phyloP scores from a whole-genome alignment of 805 yeast species.

The Wickerhamomyces xylosicus region DNA sequence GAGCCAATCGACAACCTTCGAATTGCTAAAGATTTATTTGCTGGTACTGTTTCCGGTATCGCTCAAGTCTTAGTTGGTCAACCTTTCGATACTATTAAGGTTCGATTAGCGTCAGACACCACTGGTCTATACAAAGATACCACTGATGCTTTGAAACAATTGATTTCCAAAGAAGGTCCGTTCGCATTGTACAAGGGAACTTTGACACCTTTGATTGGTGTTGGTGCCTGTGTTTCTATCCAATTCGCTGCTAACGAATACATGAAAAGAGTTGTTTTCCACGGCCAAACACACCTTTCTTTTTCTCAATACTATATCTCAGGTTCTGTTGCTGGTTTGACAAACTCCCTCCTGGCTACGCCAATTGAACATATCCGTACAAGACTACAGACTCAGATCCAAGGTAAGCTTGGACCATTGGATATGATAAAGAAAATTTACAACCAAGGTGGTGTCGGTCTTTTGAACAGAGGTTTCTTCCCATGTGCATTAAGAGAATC shows the following conservation, averaged over 20 bases:
- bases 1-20: constrained; percentile 12
- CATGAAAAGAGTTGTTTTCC: constrained; percentile 71
- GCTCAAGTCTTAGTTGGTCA: constrained; percentile 95
- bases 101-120: constrained; percentile 80
- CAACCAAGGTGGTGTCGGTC: constrained; percentile 40
- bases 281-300: constrained; percentile 30
- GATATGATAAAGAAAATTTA: constrained; percentile 57
- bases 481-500: constrained; percentile 83
- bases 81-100: constrained; percentile 93
- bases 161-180: constrained; percentile 74
- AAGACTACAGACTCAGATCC: constrained; percentile 80
- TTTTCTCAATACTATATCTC: constrained; percentile 64
- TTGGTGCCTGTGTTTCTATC: constrained; percentile 96
- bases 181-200: constrained; percentile 90
- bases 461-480: constrained; percentile 68
- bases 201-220: constrained; percentile 84
- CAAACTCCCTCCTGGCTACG: constrained; percentile 79
- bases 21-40: constrained; percentile 25
- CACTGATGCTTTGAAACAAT: constrained; percentile 61
- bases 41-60: constrained; percentile 93
- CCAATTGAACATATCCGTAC: constrained; percentile 96
- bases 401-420: constrained; percentile 59
- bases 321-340: constrained; percentile 89
- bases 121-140: constrained; percentile 69
- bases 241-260: constrained; percentile 93